Evolutionary conservation across 2,329 filamentous ascomycete species (phyloP).

Genomic region (Microdochium trichocladiopsis): DNA sequence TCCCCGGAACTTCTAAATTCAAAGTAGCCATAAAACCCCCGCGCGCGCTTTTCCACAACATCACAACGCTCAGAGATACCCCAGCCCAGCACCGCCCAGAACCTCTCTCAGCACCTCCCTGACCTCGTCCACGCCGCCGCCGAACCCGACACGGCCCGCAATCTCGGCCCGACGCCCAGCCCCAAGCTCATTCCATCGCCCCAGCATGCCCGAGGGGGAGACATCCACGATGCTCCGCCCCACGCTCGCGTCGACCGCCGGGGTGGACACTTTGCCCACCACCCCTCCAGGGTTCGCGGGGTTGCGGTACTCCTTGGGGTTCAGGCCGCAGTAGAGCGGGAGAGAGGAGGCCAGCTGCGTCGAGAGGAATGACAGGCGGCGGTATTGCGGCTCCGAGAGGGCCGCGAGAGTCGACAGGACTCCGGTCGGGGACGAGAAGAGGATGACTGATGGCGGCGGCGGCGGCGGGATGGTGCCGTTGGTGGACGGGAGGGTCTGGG

Average conservation of each 20-base stretch:
- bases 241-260: slow-evolving; percentile 50
- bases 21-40: not conserved
- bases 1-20: too few species aligned
- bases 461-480: slow-evolving; percentile 14
- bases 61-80: slow-evolving; percentile 26
- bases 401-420: slow-evolving; percentile 70
- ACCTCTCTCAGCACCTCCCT: slow-evolving; percentile 53
- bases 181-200: slow-evolving; percentile 69
- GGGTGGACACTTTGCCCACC: slow-evolving; percentile 25
- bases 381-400: slow-evolving; percentile 72
- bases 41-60: not conserved
- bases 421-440: slow-evolving; percentile 71
- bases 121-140: slow-evolving; percentile 53
- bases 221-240: slow-evolving; percentile 72
- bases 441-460: slow-evolving; percentile 38
- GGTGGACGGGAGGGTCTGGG: slow-evolving; percentile 4
- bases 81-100: slow-evolving; percentile 47
- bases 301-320: slow-evolving; percentile 70
- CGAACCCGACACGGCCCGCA: slow-evolving; percentile 63
- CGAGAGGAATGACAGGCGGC: slow-evolving; percentile 73
- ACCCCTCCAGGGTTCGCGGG: slow-evolving; percentile 14
- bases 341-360: slow-evolving; percentile 73
- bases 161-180: slow-evolving; percentile 67
- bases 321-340: slow-evolving; percentile 71
- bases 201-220: slow-evolving; percentile 44